Evolutionary conservation across 140 eudicot species (phyloP).

Genomic region (Anethum foeniculum): DNA sequence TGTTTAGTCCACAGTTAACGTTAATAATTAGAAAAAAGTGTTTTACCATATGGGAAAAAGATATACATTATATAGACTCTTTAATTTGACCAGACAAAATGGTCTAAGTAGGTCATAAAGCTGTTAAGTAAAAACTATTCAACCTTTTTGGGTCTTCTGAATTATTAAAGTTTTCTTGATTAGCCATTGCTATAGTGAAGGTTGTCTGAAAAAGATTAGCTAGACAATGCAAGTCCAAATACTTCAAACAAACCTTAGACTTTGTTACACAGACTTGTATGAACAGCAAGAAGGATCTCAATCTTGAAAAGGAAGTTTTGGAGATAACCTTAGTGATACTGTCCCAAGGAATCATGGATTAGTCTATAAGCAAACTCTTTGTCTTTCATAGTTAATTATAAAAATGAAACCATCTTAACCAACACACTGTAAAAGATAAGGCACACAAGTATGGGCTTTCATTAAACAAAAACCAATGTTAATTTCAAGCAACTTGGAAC

Average conservation of each 20-base stretch:
- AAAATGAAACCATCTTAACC: not conserved
- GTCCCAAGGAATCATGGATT: constrained; percentile 2
- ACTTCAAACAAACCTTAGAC: not conserved
- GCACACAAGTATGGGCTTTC: not conserved
- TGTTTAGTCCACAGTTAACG: not conserved
- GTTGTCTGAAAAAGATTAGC: not conserved
- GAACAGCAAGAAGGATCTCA: constrained; percentile 6
- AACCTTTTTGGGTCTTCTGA: not conserved
- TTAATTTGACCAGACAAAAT: constrained; percentile 6
- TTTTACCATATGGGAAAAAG: constrained; percentile 1
- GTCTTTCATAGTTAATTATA: not conserved
- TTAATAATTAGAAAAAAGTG: not conserved
- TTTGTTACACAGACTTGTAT: constrained; percentile 4
- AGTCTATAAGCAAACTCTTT: not conserved
- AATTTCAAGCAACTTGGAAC: not conserved
- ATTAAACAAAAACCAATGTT: not conserved
- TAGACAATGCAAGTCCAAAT: constrained; percentile 5
- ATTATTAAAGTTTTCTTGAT: constrained; percentile 6
- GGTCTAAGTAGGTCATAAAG: constrained; percentile 8
- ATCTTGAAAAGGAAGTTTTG: not conserved
- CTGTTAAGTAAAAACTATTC: constrained; percentile 5
- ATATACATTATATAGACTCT: not conserved
- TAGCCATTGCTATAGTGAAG: constrained; percentile 3
- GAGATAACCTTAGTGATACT: not conserved
- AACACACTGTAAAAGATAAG: not conserved